phyloP scores from a whole-genome alignment of 2,329 filamentous ascomycete genomes.

The Diaporthe ilicicola region DNA sequence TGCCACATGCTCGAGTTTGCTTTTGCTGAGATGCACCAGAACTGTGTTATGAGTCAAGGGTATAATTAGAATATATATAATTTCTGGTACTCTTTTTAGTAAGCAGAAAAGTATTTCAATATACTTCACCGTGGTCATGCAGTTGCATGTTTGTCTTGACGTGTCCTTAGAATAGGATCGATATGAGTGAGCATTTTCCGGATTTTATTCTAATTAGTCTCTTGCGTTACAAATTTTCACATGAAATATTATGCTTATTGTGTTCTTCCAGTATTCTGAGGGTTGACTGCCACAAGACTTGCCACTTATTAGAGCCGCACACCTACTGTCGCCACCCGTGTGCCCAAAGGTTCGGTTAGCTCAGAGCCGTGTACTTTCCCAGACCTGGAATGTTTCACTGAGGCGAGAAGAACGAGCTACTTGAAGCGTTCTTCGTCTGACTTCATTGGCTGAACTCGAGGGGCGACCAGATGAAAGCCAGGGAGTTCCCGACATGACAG shows the following conservation, averaged over 20 bases:
- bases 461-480: not conserved
- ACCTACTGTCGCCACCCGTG: not conserved
- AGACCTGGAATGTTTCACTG: conserved; percentile 15
- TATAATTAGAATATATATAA: not conserved
- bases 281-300: not conserved
- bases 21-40: not conserved
- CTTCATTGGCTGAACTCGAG: not conserved
- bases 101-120: not conserved
- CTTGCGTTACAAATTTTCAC: not conserved
- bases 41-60: not conserved
- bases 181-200: not conserved
- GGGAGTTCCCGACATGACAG: not conserved
- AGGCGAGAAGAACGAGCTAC: not conserved
- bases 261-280: not conserved
- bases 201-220: not conserved
- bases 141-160: not conserved
- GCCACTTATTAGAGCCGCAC: not conserved
- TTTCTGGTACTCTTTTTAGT: not conserved
- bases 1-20: not conserved
- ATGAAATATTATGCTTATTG: too few relatives aligned
- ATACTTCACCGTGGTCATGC: not conserved
- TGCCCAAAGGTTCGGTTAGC: not conserved
- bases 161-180: not conserved
- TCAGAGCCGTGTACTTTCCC: not conserved
- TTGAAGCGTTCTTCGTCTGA: too few relatives aligned